Evolutionary conservation across 331 rosid species (phyloP).

Genomic region (Phaseolus coccineus): DNA sequence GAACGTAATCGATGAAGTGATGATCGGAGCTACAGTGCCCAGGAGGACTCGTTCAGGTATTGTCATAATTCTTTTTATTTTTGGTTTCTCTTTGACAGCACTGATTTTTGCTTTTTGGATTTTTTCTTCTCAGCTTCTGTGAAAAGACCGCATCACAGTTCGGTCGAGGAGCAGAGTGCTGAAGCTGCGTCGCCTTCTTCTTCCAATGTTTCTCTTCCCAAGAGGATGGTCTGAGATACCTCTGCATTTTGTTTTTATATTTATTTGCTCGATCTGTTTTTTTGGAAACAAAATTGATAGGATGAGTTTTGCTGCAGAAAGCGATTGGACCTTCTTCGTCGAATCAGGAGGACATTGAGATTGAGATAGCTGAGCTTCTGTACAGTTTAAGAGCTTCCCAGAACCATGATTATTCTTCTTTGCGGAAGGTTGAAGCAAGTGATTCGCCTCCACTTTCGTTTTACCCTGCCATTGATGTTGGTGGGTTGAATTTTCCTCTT

Average conservation of each 20-base stretch:
- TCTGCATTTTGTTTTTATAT: neutral
- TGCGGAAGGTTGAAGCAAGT: slow-evolving; percentile 35
- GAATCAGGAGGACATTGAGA: slow-evolving; percentile 55
- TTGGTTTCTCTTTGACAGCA: neutral
- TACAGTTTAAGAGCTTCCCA: slow-evolving; percentile 46
- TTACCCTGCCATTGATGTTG: neutral
- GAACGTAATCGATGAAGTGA: slow-evolving; percentile 46
- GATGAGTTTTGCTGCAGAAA: slow-evolving; percentile 49
- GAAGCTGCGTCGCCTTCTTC: slow-evolving; percentile 50
- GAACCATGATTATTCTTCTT: slow-evolving; percentile 40
- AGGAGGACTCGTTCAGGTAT: slow-evolving; percentile 76
- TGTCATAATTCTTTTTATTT: neutral
- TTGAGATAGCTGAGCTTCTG: slow-evolving; percentile 70
- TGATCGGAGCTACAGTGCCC: slow-evolving; percentile 60
- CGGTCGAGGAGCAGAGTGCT: slow-evolving; percentile 47
- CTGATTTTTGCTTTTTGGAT: neutral
- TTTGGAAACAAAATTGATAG: neutral
- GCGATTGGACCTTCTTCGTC: slow-evolving; percentile 39
- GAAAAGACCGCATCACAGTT: slow-evolving; percentile 55
- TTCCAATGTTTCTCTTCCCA: slow-evolving; percentile 40
- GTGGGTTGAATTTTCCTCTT: slow-evolving; percentile 10
- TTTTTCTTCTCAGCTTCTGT: slow-evolving; percentile 48
- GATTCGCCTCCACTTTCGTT: neutral
- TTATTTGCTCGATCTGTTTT: neutral
- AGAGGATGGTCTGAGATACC: slow-evolving; percentile 51